Evolutionary conservation across 192 early-diverging fungal genomes (phyloP).

Genomic region (Coemansia sp.): DNA sequence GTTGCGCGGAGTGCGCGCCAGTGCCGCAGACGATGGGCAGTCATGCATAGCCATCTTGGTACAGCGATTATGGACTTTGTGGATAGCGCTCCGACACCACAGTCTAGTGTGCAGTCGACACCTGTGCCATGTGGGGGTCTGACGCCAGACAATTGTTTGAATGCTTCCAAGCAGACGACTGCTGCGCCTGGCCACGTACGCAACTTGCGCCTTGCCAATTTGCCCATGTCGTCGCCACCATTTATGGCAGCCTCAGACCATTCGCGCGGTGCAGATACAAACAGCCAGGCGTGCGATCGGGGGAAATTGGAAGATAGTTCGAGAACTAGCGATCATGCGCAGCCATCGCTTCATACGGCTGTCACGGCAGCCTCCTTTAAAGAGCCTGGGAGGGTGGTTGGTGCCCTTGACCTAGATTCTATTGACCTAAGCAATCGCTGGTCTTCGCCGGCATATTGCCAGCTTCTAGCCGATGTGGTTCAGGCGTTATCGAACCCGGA

Average conservation of each 20-base stretch:
- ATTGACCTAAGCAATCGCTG: constrained; percentile 21
- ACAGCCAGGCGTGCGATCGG: background rate
- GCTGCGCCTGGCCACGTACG: constrained; percentile 21
- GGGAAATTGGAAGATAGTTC: background rate
- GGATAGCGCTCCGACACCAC: constrained; percentile 42
- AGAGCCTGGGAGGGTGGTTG: background rate
- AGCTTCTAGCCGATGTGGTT: constrained; percentile 49
- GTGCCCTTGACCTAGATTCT: background rate
- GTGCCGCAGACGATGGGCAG: constrained; percentile 50
- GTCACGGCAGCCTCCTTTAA: background rate
- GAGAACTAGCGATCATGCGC: background rate
- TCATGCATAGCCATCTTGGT: constrained; percentile 43
- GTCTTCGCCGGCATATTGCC: constrained; percentile 42
- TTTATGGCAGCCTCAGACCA: background rate
- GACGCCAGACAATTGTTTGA: background rate
- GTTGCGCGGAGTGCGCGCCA: constrained; percentile 31
- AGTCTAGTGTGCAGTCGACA: constrained; percentile 40
- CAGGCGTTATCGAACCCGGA: constrained; percentile 38
- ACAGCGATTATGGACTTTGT: constrained; percentile 50
- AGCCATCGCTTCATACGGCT: background rate
- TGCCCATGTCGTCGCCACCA: constrained; percentile 49
- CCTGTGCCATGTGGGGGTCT: constrained; percentile 7
- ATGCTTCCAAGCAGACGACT: background rate
- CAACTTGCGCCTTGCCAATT: constrained; percentile 27
- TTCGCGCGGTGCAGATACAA: constrained; percentile 1